A percentile compares a stretch with the other conserved stretches of the same genome.
Evolutionary conservation across 2,329 filamentous ascomycete genomes (phyloP).

Genomic region (Colletotrichum zoysiae): DNA sequence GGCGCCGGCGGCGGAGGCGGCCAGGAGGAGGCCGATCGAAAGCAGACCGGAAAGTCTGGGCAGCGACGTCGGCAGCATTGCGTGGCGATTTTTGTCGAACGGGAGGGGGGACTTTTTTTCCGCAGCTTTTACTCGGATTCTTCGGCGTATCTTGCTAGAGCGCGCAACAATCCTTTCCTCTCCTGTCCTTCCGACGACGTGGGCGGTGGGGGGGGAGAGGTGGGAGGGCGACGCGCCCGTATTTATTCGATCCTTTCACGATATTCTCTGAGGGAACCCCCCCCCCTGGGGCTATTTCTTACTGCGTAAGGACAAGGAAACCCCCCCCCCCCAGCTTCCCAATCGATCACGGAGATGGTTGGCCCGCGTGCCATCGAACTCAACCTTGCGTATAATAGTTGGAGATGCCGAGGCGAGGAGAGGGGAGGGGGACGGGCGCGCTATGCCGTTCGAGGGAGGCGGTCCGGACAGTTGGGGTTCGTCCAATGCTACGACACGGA

Average conservation of each 20-base stretch:
- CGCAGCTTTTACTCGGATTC: too few relatives aligned
- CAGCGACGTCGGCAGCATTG: conserved; percentile 3
- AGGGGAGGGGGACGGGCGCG: background rate
- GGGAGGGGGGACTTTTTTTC: too few relatives aligned
- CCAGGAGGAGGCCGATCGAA: conserved; percentile 39
- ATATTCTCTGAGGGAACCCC: too few relatives aligned
- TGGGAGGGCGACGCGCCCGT: background rate
- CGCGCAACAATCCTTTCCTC: background rate
- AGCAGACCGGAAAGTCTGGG: conserved; percentile 36
- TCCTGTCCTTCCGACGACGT: too few relatives aligned
- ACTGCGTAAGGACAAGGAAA: too few relatives aligned
- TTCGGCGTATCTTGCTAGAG: background rate
- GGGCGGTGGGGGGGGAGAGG: too few relatives aligned
- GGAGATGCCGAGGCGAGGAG: conserved; percentile 27
- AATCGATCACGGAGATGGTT: conserved; percentile 36
- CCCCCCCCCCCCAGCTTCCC: background rate
- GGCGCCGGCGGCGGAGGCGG: conserved; percentile 38
- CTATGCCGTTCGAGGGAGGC: conserved; percentile 21
- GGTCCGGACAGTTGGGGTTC: conserved; percentile 30
- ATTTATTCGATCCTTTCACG: conserved; percentile 24
- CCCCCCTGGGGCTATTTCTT: too few relatives aligned
- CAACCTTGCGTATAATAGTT: conserved; percentile 6
- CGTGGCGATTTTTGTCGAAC: background rate
- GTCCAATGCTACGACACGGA: conserved; percentile 14
- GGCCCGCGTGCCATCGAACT: conserved; percentile 29